phyloP scores from a whole-genome alignment of 2,329 filamentous ascomycete genomes.

The Podosphaera xanthii region DNA sequence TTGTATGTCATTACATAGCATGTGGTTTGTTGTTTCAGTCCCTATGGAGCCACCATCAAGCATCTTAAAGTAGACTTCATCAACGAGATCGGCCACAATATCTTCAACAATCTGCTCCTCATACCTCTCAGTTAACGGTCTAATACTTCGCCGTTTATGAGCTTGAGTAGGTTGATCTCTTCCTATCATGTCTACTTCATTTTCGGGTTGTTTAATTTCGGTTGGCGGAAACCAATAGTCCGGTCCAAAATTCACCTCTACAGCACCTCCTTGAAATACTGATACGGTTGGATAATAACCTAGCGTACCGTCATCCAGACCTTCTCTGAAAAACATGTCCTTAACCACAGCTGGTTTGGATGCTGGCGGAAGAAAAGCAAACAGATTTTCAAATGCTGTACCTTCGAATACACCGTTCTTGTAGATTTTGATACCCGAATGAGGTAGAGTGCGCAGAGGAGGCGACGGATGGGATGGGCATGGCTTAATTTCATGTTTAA shows the following conservation, averaged over 20 bases:
- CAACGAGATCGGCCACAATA: conserved; percentile 74
- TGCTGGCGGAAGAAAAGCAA: conserved; percentile 79
- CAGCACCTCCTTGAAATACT: conserved; percentile 75
- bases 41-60: conserved; percentile 23
- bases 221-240: conserved; percentile 77
- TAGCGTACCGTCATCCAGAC: conserved; percentile 80
- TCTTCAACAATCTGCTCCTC: conserved; percentile 90
- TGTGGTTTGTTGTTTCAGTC: neutral
- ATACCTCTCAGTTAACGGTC: conserved; percentile 55
- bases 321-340: conserved; percentile 56
- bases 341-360: conserved; percentile 35
- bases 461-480: conserved; percentile 50
- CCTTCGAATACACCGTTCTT: conserved; percentile 80
- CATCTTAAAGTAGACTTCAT: conserved; percentile 80
- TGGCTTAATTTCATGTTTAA: conserved; percentile 25
- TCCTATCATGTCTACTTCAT: conserved; percentile 26
- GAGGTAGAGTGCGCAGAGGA: conserved; percentile 65
- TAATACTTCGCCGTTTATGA: conserved; percentile 18
- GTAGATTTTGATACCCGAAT: conserved; percentile 70
- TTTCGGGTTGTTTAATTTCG: conserved; percentile 22
- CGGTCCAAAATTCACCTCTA: conserved; percentile 83
- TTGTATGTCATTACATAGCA: neutral
- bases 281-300: conserved; percentile 91
- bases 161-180: conserved; percentile 15
- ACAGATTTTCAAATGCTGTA: conserved; percentile 65